Percentiles rank a stretch among this genome's conserved stretches.
phyloP scores from a whole-genome alignment of 768 basidiomycete genomes.

The Trametopsis cervina region DNA sequence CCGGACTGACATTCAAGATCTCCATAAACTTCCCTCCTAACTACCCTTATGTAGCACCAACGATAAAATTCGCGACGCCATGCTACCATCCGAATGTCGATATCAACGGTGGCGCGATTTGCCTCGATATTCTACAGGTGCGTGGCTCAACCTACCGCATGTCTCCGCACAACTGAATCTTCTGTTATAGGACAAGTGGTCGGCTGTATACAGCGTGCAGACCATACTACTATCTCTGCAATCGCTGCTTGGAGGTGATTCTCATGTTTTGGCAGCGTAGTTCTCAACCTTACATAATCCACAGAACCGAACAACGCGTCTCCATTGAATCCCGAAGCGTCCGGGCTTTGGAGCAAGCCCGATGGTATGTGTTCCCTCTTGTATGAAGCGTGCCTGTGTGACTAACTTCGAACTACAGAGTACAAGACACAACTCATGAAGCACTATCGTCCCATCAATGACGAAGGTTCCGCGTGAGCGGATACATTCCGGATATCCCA shows the following conservation, averaged over 20 bases:
- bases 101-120: slow-evolving; percentile 68
- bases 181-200: slow-evolving; percentile 75
- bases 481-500: no score
- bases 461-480: slow-evolving; percentile 26
- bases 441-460: slow-evolving; percentile 52
- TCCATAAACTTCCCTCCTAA: slow-evolving; percentile 80
- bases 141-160: no score
- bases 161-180: not conserved
- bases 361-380: slow-evolving; percentile 38
- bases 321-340: slow-evolving; percentile 83
- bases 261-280: not conserved
- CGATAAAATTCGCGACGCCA: slow-evolving; percentile 82
- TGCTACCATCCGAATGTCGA: slow-evolving; percentile 93
- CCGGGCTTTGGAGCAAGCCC: slow-evolving; percentile 70
- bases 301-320: slow-evolving; percentile 93
- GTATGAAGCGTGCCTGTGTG: slow-evolving; percentile 2
- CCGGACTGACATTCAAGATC: slow-evolving; percentile 75
- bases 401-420: slow-evolving; percentile 30
- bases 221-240: slow-evolving; percentile 86
- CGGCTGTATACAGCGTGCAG: slow-evolving; percentile 87
- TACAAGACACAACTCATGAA: slow-evolving; percentile 69
- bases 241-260: slow-evolving; percentile 77
- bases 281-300: not conserved
- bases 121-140: slow-evolving; percentile 84
- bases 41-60: slow-evolving; percentile 82